A percentile compares a stretch with the other conserved stretches of the same genome.
These are phyloP conservation scores for Penicillium angulare DNA, from an alignment of 495 filamentous ascomycete species.

Conservation along the genomic window DNA sequence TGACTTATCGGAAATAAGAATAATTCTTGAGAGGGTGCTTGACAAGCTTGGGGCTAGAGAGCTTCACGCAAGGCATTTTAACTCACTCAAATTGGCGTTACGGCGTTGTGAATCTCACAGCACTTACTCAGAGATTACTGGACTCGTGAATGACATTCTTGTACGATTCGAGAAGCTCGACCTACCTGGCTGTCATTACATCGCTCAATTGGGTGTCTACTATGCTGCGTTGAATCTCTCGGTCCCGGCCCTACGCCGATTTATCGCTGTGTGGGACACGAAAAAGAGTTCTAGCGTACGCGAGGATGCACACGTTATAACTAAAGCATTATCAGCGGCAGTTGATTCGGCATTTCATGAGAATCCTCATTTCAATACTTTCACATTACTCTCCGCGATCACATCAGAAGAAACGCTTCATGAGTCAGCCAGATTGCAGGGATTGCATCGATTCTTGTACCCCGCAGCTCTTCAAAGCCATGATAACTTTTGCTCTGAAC, in stretches of 20 bases:
- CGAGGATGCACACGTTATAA: conserved; percentile 13
- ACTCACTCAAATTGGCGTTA: not conserved
- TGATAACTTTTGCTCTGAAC: too few species aligned
- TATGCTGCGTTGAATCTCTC: conserved; percentile 33
- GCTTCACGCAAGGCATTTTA: not conserved
- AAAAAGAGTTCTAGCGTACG: not conserved
- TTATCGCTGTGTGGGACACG: conserved; percentile 16
- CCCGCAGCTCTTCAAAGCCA: too few species aligned
- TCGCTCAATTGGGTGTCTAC: conserved; percentile 23
- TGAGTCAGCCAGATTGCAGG: too few species aligned
- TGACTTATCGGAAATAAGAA: conserved; percentile 18
- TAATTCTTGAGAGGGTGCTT: not conserved
- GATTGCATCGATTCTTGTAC: conserved; percentile 27
- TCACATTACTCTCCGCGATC: conserved; percentile 22
- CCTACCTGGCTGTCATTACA: not conserved
- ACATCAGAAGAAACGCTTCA: conserved; percentile 25
- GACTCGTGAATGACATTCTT: conserved; percentile 20
- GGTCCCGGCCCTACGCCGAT: conserved; percentile 21
- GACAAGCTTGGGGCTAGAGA: not conserved
- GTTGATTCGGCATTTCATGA: conserved; percentile 24
- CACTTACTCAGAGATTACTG: not conserved
- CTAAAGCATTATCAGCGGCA: conserved; percentile 18
- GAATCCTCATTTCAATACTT: conserved; percentile 19
- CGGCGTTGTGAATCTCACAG: not conserved
- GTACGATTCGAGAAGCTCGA: conserved; percentile 21